A percentile compares a stretch with the other conserved stretches of the same genome.
Conservation (phyloP, 2,329 filamentous ascomycete species). For the Apiospora hydei region DNA sequence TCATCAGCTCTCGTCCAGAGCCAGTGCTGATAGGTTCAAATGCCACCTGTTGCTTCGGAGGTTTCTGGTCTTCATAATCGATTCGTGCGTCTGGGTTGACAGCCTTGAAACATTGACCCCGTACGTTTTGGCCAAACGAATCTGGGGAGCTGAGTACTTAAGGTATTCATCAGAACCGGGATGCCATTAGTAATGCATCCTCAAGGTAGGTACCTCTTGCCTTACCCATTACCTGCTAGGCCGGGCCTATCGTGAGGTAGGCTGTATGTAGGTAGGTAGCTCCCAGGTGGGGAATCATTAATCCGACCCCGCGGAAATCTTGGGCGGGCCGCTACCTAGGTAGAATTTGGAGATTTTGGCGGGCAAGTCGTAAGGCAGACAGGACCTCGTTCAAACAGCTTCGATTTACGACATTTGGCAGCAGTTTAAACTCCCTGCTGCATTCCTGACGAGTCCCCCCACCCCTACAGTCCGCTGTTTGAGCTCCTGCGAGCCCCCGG, state of each 20-base stretch:
- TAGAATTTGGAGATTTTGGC: slow-evolving; percentile 25
- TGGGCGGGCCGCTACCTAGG: slow-evolving; percentile 17
- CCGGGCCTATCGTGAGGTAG: not conserved
- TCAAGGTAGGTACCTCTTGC: not conserved
- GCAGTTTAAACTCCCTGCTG: slow-evolving; percentile 7
- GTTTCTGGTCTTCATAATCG: too few relatives aligned
- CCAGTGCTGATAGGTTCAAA: too few relatives aligned
- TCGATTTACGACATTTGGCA: slow-evolving; percentile 6
- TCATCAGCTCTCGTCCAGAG: too few relatives aligned
- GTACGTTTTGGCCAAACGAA: too few relatives aligned
- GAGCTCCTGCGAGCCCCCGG: slow-evolving; percentile 41
- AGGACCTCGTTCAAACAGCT: slow-evolving; percentile 17
- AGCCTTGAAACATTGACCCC: too few relatives aligned
- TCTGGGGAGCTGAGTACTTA: too few relatives aligned
- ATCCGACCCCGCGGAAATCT: slow-evolving; percentile 23
- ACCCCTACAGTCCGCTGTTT: not conserved
- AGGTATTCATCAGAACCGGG: not conserved
- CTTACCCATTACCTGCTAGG: not conserved
- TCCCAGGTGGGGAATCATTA: slow-evolving; percentile 23
- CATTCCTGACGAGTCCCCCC: not conserved
- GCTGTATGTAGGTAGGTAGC: not conserved
- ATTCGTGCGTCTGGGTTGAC: too few relatives aligned
- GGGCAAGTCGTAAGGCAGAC: slow-evolving; percentile 16
- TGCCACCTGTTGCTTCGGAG: too few relatives aligned
- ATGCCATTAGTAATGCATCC: not conserved